Evolutionary conservation across 768 basidiomycete species (phyloP), one percentile per base, ranked within the genome.

Genomic region (Psilocybe subaeruginosa): DNA sequence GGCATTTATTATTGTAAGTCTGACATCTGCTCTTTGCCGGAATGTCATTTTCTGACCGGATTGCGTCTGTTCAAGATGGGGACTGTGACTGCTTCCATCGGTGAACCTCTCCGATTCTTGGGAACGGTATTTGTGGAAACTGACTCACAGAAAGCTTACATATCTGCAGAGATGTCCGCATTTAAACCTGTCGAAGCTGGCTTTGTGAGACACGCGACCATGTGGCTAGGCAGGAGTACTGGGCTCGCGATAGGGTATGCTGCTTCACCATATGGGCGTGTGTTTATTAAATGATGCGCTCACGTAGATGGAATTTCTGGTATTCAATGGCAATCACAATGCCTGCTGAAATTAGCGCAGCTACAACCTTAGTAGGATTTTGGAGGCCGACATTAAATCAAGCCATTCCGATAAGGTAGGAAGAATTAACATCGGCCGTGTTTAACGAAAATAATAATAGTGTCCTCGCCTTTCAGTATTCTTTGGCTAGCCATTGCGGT

Each of bases 181-280:
- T 87, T 79, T 67, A 78, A 88, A 41, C 88, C 88, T 0, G 72
- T 86, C 8, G 75, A 83, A 23, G 88, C 87, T 30, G 86, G 86
- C 46, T 76, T 81, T 64, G 80, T 80, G 12, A 74, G 79, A 47
- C 80, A 84, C 53, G 81, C 84, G 3, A 78, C 76, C 19, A 77
- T 82, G 52, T 85, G 82, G 70, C 71, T 87, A 33, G 86, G 86
- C 68, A 67, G 66, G 60, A 74, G 73, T 58, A 66, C 63, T 31
- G 69, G 73, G 6, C 65, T 73, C 27, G 63, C 69, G 14, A 68
- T 70, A 27, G 73, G 73, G 73, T 72, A 35, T 37, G 65, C 23
- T n/a, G 4, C 17, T 17, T 43, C 41, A 43, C 6, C 35, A n/a
- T 14, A 3, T 17, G 31, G 33, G 16, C n/a, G 35, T 33, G 23